Base-by-base conservation (phyloP, 192 early-diverging fungal species). In the Entomortierella lignicola region DNA sequence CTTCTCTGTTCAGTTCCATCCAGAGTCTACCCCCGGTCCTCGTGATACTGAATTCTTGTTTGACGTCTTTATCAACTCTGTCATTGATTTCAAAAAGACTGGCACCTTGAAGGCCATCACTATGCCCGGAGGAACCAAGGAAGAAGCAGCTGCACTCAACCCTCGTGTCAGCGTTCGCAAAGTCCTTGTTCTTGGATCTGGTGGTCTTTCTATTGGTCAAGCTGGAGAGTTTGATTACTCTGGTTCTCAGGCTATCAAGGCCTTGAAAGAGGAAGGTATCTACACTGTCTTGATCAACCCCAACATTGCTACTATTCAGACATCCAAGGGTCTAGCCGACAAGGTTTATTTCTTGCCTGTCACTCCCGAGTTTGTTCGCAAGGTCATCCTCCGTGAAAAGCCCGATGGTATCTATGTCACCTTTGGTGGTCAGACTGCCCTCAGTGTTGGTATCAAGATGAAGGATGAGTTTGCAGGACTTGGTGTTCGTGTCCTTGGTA, bases 211-310 rank as follows among this genome's bases (percentile, higher is more conserved):
- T 23, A 99, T 99, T 75, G 98, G 98, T 43, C 98, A 99, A 85
- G 98, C 98, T 48, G 98, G 97, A 55, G 97, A 99, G 87, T 99
- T 99, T 71, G 97, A 99, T 84, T 99, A 99, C 86, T 99, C 97
- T 77, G 96, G 96, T 43, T 75, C 72, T 1, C 88, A 96, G 85
- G 97, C 97, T 7, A 99, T 99, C 89, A 99, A 99, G 86, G 98
- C 98, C 29, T 86, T 99, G 61, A 97, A 96, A 85, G 96, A 98
- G 80, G 96, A 97, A 77, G 93, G 92, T 21, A 94, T 99, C 66
- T 95, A 96, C 81, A 99, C 98, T n/a, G 86, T 99, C 59, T 83
- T 99, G 47, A 97, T 99, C 83, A 99, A 99, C 72, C 97, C 98
- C 59, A 99, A 99, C 89, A 99, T 99, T 82, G 97, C 97, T 23